A percentile compares a stretch with the other conserved stretches of the same genome.
Evolutionary conservation across 257 asterid genomes (phyloP).

Genomic region (Solanum raphanifolium): DNA sequence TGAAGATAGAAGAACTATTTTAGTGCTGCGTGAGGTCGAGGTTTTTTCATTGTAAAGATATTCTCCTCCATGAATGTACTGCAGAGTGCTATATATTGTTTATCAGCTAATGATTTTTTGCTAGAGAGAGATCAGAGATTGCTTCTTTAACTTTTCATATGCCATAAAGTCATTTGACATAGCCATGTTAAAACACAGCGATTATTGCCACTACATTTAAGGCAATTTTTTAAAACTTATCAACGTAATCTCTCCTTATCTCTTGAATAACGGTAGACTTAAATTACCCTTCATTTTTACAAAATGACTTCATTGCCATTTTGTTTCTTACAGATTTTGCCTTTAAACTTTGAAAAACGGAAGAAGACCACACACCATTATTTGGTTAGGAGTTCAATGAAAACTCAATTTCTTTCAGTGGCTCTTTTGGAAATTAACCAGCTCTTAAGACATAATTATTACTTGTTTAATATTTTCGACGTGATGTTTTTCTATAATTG

Average conservation of each 20-base stretch:
- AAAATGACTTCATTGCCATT: background rate
- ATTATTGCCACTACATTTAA: background rate
- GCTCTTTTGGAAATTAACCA: background rate
- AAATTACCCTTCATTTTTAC: background rate
- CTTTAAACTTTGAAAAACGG: background rate
- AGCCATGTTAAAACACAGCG: background rate
- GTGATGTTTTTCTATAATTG: background rate
- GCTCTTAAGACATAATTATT: background rate
- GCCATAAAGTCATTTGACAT: background rate
- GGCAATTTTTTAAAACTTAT: background rate
- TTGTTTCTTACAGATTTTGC: background rate
- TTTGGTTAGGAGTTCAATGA: background rate
- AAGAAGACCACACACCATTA: background rate
- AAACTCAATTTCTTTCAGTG: background rate
- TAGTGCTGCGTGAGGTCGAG: background rate
- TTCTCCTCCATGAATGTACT: background rate
- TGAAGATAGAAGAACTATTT: background rate
- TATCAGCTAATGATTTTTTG: background rate
- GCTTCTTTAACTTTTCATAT: background rate
- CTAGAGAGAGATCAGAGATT: background rate
- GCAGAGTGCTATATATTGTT: background rate
- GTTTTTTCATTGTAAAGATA: background rate
- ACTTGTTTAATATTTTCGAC: background rate
- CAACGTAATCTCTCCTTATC: background rate
- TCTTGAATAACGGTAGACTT: background rate